Conservation (phyloP, 2,329 filamentous ascomycete species). For the Epichloe gansuensis region DNA sequence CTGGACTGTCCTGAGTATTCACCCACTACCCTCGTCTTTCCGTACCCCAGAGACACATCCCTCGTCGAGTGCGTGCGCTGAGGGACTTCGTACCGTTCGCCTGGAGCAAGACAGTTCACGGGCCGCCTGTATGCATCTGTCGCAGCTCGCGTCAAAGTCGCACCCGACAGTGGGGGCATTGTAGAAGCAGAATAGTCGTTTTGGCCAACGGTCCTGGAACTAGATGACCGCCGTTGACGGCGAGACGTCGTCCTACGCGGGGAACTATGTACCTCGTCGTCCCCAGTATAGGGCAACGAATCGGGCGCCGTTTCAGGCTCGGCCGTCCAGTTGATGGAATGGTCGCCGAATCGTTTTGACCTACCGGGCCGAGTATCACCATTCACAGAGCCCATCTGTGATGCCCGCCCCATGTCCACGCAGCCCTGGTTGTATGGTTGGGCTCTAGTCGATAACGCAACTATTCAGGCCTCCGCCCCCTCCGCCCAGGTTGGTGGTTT, state of each 20-base stretch:
- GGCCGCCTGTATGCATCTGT: constrained; percentile 20
- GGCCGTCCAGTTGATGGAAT: constrained; percentile 8
- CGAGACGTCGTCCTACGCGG: constrained; percentile 17
- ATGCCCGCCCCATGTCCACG: constrained; percentile 20
- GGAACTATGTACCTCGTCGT: constrained; percentile 20
- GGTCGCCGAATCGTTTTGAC: constrained; percentile 14
- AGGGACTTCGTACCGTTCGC: constrained; percentile 8
- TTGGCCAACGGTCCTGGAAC: constrained; percentile 17
- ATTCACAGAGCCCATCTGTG: constrained; percentile 18
- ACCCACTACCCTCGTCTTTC: not conserved
- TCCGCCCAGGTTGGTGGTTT: not conserved
- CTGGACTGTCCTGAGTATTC: constrained; percentile 3
- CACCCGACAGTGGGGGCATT: constrained; percentile 16
- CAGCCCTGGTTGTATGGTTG: constrained; percentile 14
- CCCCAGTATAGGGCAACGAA: constrained; percentile 17
- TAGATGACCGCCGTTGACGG: constrained; percentile 9
- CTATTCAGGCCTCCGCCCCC: constrained; percentile 1
- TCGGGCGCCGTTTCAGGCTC: constrained; percentile 11
- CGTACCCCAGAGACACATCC: constrained; percentile 9
- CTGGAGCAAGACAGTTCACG: constrained; percentile 15
- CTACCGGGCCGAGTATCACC: constrained; percentile 16
- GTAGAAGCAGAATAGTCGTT: constrained; percentile 11
- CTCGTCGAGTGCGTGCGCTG: constrained; percentile 7
- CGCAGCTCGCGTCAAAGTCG: constrained; percentile 12
- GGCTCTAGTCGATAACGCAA: constrained; percentile 11